A percentile compares a stretch with the other conserved stretches of the same genome.
These are phyloP conservation scores for Uronychia setigera DNA, from an alignment of 73 alveolate species.

Conservation along the genomic window DNA sequence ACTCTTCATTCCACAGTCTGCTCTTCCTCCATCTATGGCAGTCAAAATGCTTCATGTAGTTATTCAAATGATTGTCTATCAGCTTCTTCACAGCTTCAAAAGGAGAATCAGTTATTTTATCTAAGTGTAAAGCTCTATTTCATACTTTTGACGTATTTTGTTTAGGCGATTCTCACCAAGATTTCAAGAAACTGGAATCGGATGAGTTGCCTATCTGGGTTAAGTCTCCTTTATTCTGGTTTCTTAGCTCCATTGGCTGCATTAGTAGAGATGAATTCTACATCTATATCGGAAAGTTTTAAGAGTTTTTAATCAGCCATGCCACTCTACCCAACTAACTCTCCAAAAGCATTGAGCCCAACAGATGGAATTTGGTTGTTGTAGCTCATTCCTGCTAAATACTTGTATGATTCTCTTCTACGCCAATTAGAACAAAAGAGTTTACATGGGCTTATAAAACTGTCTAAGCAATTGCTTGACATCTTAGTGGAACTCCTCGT, in stretches of 20 bases:
- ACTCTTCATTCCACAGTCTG: conserved; percentile 56
- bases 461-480: conserved; percentile 56
- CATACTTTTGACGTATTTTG: neutral
- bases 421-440: neutral
- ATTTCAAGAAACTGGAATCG: conserved; percentile 53
- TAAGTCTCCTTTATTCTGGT: conserved; percentile 36
- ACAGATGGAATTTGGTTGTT: conserved; percentile 35
- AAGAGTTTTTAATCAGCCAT: conserved; percentile 36
- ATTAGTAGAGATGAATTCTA: conserved; percentile 22
- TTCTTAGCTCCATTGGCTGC: conserved; percentile 31
- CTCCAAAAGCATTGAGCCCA: conserved; percentile 49
- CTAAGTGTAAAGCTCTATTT: neutral
- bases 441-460: conserved; percentile 30
- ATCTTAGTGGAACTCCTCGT: conserved; percentile 55
- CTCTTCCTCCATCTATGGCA: conserved; percentile 22
- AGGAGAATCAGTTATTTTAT: neutral
- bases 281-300: conserved; percentile 18
- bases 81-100: conserved; percentile 15
- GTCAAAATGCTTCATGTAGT: conserved; percentile 1
- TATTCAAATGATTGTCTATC: neutral
- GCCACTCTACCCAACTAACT: conserved; percentile 19
- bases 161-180: conserved; percentile 39
- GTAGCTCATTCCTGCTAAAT: conserved; percentile 43
- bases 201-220: conserved; percentile 34
- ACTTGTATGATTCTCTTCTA: conserved; percentile 57